phyloP scores from a whole-genome alignment of 75 land plant species.

The Larix kaempferi region DNA sequence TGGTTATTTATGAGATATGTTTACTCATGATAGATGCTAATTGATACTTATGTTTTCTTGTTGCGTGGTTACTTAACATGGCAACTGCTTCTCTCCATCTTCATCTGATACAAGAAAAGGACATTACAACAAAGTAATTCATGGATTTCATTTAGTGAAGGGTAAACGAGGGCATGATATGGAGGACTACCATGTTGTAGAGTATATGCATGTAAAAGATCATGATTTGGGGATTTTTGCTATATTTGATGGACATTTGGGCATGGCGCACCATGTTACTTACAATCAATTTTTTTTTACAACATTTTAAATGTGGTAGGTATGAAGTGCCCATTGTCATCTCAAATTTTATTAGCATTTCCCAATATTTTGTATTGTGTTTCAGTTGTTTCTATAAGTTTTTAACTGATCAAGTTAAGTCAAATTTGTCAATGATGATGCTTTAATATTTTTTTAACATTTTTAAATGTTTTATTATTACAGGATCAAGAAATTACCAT shows the following conservation, averaged over 20 bases:
- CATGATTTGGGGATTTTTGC: slow-evolving; percentile 77
- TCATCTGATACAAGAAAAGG: slow-evolving; percentile 56
- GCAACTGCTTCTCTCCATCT: slow-evolving; percentile 24
- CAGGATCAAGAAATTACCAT: not conserved
- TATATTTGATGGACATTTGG: slow-evolving; percentile 83
- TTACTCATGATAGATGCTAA: too few relatives aligned
- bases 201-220: slow-evolving; percentile 28
- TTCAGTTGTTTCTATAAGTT: not conserved
- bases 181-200: slow-evolving; percentile 82
- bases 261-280: slow-evolving; percentile 57
- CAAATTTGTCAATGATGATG: not conserved
- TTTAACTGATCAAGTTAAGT: not conserved
- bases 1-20: too few relatives aligned
- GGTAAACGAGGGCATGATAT: slow-evolving; percentile 75
- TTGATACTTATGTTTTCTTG: too few relatives aligned
- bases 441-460: too few relatives aligned
- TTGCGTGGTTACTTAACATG: not conserved
- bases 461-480: too few relatives aligned
- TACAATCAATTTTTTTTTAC: slow-evolving; percentile 59
- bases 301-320: slow-evolving; percentile 75
- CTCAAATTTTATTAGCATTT: not conserved
- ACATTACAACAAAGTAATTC: slow-evolving; percentile 28
- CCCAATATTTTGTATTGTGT: not conserved
- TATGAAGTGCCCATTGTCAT: not conserved
- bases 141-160: slow-evolving; percentile 66